Evolutionary conservation across 2,329 filamentous ascomycete genomes (phyloP), one percentile per base, ranked within the genome.

Genomic region (Stagonosporopsis vannaccii): DNA sequence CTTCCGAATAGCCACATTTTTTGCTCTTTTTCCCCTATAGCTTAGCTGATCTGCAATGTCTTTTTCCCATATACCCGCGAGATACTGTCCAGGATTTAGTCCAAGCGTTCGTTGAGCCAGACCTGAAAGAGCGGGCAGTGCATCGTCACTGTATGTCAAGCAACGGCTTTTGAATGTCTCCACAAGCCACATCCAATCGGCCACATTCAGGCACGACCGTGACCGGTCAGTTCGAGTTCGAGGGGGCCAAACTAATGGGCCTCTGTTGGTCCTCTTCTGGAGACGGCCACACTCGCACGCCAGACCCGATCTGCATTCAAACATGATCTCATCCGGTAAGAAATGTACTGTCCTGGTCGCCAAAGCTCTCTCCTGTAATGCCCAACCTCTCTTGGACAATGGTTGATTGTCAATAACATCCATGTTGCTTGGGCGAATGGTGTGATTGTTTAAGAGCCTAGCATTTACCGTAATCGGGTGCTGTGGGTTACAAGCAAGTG

Each of bases 111-210:
- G 37, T 36, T 35, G 36, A 20, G 59, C 59, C 13, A 61, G n/a
- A 6, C 56, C 56, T 11, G 55, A 59, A 2, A 61, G 25, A 17
- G 59, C 59, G 4, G 59, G 59, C 28, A 61, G 41, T 1, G 32
- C 17, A 42, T 61, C 52, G 17, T 28, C 22, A 13, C 37, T 13
- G 28, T 37, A 44, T 12, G 51, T 58, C 17, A 61, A 22, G n/a
- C 23, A 13, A 3, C 45, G 47, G 3, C 17, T 28, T 15, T 30
- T 33, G 23, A 39, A 57, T 4, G 32, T 13, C 6, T 12, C 17
- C 4, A 52, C 40, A 9, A 56, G 4, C 8, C 30, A 17, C 7
- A 11, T 20, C 56, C 56, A 55, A 17, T 4, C 28, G 28, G 13
- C 28, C 2, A 30, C 13, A 7, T 30, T 12, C 13, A 28, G 26